A percentile compares a stretch with the other conserved stretches of the same genome.
Evolutionary conservation across 1,139 yeast species (phyloP).

Genomic region (Diutina siamensis): DNA sequence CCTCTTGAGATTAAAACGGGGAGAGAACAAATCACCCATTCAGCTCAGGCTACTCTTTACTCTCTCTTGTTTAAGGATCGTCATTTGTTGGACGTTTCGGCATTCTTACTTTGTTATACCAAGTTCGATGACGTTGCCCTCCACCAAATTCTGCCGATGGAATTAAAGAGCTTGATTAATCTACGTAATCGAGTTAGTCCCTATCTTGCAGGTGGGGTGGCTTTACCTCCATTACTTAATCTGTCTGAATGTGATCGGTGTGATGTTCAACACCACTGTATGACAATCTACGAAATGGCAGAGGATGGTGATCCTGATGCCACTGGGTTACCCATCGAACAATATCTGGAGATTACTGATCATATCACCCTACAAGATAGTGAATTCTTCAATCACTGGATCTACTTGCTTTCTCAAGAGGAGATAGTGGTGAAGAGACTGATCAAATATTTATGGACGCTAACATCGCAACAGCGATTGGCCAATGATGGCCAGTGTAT

Average conservation of each 20-base stretch:
- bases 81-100: slow-evolving; percentile 54
- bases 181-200: slow-evolving; percentile 62
- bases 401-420: slow-evolving; percentile 59
- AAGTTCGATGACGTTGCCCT: slow-evolving; percentile 41
- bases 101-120: slow-evolving; percentile 67
- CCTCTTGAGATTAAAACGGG: slow-evolving; percentile 94
- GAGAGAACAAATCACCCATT: slow-evolving; percentile 50
- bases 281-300: slow-evolving; percentile 49
- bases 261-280: slow-evolving; percentile 48
- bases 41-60: slow-evolving; percentile 84
- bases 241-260: slow-evolving; percentile 61
- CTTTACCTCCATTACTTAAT: slow-evolving; percentile 48
- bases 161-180: slow-evolving; percentile 51
- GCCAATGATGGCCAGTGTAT: slow-evolving; percentile 46
- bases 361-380: slow-evolving; percentile 37
- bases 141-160: slow-evolving; percentile 45
- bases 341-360: slow-evolving; percentile 35
- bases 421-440: slow-evolving; percentile 46
- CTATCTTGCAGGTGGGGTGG: slow-evolving; percentile 34
- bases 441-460: slow-evolving; percentile 59
- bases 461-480: slow-evolving; percentile 53
- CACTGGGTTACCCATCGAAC: slow-evolving; percentile 35
- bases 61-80: slow-evolving; percentile 70
- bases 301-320: slow-evolving; percentile 45
- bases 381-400: slow-evolving; percentile 63